These are phyloP conservation scores for Phyllosticta citrichinensis DNA, from an alignment of 2,329 filamentous ascomycete species.

Conservation along the genomic window DNA sequence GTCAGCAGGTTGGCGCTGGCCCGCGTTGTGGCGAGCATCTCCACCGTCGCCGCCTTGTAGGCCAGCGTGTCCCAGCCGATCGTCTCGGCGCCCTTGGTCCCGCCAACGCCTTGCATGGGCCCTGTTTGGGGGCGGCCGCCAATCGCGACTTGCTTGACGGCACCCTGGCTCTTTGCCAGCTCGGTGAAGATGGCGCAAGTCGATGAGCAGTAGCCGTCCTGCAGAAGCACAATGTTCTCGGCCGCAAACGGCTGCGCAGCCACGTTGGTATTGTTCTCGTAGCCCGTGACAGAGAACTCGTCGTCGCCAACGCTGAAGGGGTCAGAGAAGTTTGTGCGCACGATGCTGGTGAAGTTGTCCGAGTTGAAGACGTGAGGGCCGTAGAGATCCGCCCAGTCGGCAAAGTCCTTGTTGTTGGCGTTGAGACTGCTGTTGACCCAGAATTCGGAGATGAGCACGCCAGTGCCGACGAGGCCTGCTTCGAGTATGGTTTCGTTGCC, in stretches of 20 bases:
- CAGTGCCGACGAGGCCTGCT: conserved; percentile 12
- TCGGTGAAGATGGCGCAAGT: conserved; percentile 39
- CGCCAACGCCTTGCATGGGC: conserved; percentile 36
- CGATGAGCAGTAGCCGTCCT: conserved; percentile 37
- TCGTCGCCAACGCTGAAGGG: conserved; percentile 13
- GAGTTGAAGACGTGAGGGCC: conserved; percentile 23
- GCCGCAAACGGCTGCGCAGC: conserved; percentile 25
- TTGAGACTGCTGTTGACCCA: conserved; percentile 27
- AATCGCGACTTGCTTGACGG: conserved; percentile 32
- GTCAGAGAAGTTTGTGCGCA: conserved; percentile 29
- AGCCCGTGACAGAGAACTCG: conserved; percentile 23
- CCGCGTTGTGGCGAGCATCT: not conserved
- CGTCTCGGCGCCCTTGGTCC: conserved; percentile 34
- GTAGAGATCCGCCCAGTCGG: conserved; percentile 27
- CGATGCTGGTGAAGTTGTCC: conserved; percentile 26
- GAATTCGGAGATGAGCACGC: conserved; percentile 19
- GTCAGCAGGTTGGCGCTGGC: conserved; percentile 17
- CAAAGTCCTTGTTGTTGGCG: conserved; percentile 20
- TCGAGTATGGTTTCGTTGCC: conserved; percentile 20
- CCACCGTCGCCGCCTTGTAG: not conserved
- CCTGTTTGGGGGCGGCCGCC: conserved; percentile 32
- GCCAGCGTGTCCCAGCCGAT: conserved; percentile 11
- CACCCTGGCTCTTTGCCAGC: conserved; percentile 35
- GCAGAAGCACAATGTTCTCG: conserved; percentile 31
- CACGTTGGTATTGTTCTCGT: conserved; percentile 20